Conservation (phyloP, 495 filamentous ascomycete genomes). For the Lasiosphaeris hirsuta region DNA sequence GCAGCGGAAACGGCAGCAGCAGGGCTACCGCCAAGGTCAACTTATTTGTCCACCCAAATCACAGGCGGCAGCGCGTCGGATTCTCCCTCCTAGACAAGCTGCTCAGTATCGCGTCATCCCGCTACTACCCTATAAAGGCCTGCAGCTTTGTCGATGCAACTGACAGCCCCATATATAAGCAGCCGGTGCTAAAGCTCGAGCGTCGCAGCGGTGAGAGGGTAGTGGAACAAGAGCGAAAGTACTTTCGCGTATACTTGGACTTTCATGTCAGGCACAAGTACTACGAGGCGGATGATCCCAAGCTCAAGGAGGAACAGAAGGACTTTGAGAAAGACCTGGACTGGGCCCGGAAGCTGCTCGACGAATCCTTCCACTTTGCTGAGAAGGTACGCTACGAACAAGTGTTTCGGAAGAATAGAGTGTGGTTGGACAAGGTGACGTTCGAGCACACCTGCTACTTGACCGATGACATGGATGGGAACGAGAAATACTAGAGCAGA, state of each 20-base stretch:
- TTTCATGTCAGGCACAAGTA: slow-evolving; percentile 22
- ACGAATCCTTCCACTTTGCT: slow-evolving; percentile 22
- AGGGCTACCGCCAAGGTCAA: slow-evolving; percentile 29
- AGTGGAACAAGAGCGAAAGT: slow-evolving; percentile 20
- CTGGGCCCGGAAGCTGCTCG: slow-evolving; percentile 28
- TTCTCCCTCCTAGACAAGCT: slow-evolving; percentile 36
- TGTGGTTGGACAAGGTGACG: slow-evolving; percentile 28
- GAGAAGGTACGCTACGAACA: slow-evolving; percentile 19
- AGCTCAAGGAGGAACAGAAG: slow-evolving; percentile 13
- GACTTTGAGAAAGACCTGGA: slow-evolving; percentile 20
- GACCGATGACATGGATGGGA: not conserved
- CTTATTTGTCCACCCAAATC: slow-evolving; percentile 33
- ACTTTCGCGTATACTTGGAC: slow-evolving; percentile 26
- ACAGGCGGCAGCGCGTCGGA: slow-evolving; percentile 35
- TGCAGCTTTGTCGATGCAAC: slow-evolving; percentile 32
- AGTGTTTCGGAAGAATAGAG: slow-evolving; percentile 10
- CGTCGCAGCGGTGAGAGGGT: not conserved
- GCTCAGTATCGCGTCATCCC: slow-evolving; percentile 25
- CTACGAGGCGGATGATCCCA: not conserved
- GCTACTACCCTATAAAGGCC: slow-evolving; percentile 17
- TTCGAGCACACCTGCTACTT: slow-evolving; percentile 27
- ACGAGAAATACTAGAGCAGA: not conserved
- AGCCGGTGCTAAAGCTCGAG: not conserved
- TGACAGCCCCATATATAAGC: slow-evolving; percentile 20
- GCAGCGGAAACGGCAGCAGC: slow-evolving; percentile 17